Base-by-base conservation (phyloP, 192 early-diverging fungal genomes). In the Coemansia sp. region DNA sequence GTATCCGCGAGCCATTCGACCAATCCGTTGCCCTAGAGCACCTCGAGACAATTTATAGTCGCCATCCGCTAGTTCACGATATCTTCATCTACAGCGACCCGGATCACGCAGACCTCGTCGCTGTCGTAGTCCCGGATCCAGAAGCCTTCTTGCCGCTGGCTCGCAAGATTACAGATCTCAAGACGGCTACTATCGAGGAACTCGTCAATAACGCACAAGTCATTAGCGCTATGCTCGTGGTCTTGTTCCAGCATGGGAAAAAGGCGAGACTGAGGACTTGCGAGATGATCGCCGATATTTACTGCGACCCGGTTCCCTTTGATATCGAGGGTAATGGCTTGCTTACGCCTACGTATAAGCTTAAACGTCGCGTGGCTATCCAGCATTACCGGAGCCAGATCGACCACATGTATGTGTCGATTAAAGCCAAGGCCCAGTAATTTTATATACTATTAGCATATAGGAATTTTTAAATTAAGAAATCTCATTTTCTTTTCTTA, bases 11-110 rank as follows among this genome's bases (percentile, higher is more conserved):
- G 71, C 75, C 68, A n/a, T 67, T 67, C 48, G 94, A 95, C 58
- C 91, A 94, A 73, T 94, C 91, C 66, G 87, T 96, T 67, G 92
- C 95, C 10, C 93, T 94, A 7, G 95, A 96, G 74, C 91, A 94
- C 78, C 86, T 96, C 45, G 94, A 97, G 75, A 80, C 83, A 51
- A 83, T 91, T 7, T 90, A 92, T 76, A 77, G 76, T 21, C 88
- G 92, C 70, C 86, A 90, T 72, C 76, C 78, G 58, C 75, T 97
- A 41, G 87, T 98, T 25, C 87, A 93, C n/a, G 94, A 98, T 74
- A 79, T 92, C 50, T 97, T 90, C 69, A 91, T 99, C 3, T 86
- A 96, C 85, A 94, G 95, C 45, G 92, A 96, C 66, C 91, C 91
- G 3, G 85, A 94, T 25, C 88, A 91, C 80, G 74, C 88, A 6